Base-by-base conservation (phyloP, 164 flowering plant genomes). In the Vitis rupestris region DNA sequence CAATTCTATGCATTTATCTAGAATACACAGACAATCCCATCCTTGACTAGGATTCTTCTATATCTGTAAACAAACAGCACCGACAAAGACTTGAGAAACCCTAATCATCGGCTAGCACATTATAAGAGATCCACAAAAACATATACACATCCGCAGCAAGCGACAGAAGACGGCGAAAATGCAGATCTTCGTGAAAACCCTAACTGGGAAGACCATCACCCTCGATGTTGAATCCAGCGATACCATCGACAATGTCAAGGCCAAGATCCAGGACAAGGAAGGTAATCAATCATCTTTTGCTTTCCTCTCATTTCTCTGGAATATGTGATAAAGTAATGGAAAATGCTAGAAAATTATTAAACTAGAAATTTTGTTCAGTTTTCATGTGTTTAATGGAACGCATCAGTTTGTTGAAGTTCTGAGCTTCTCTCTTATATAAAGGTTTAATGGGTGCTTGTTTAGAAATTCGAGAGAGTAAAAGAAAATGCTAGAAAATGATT, bases 161-260 rank as follows among this genome's bases (percentile, higher is more conserved):
- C 16, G 12, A 55, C 10, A 14, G 58, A 49, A 31, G 68, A 9
- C 58, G 61, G 60, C 59, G 44, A 69, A 63, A 19, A 84, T 82
- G 87, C 87, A 84, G 85, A 84, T 84, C 77, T 84, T 84, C 80
- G 85, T 84, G 75, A 84, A 84, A 79, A 84, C 85, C 77, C 78
- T 84, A 4, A 84, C 87, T 1, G 88, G 87, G 30, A 84, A 84
- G 79, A 84, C 84, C 71, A 83, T 83, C 37, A 83, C 84, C 63
- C 84, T 83, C 9, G 87, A 84, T 78, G 85, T 84, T 60, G 88
- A 84, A 70, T 74, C 79, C 48, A 80, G 84, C 59, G 87, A 84
- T 70, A 82, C 85, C 19, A 80, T 84, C 64, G 84, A 81, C 76
- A 81, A 78, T 61, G 84, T 81, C 63, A 81, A 81, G 73, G 80